Evolutionary conservation across 108 stramenopile species (phyloP), one percentile per base, ranked within the genome.

Genomic region (Halocafeteria seosinensis): DNA sequence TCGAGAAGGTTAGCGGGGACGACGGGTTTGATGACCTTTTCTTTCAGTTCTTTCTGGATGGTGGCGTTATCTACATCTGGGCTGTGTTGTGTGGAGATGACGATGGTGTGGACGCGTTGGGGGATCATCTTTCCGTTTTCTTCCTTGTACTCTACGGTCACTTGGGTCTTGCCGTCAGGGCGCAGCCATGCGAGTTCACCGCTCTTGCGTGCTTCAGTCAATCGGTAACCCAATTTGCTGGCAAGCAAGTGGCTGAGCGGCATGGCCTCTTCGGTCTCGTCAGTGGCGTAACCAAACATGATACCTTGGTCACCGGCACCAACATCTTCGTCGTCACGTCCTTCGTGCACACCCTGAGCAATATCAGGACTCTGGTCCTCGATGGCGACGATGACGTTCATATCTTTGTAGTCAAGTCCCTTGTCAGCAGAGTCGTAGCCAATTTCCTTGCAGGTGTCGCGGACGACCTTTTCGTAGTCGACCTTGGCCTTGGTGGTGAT

Each of bases 271-370:
- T 70, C 72, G 32, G 81, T 82, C 81, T 82, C 81, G 55, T 82
- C 75, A 24, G 75, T 73, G 61, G 81, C 81, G 63, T 79, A 82
- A 29, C 81, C 81, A 63, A 82, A 82, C 81, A 82, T 82, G 78
- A 81, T 81, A 29, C 81, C 81, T 76, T 82, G 81, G 77, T 82
- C 81, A 12, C 81, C 81, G 33, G 81, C 81, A 24, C 81, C 81
- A 38, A 81, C 71, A 63, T 82, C 81, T 62, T 81, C 80, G 29
- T 76, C 34, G 38, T 68, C 24, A 42, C 28, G 58, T 28, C 61
- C 68, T 12, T 63, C 26, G 72, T 81, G 79, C 27, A 79, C 79
- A 34, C 75, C 73, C 77, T 80, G 79, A 35, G 79, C 81, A 53
- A 82, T 82, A 59, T 82, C 81, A 6, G 81, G 79, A 25, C 73